phyloP scores from a whole-genome alignment of 2,329 filamentous ascomycete genomes.

The Chaetomium olivaceum region DNA sequence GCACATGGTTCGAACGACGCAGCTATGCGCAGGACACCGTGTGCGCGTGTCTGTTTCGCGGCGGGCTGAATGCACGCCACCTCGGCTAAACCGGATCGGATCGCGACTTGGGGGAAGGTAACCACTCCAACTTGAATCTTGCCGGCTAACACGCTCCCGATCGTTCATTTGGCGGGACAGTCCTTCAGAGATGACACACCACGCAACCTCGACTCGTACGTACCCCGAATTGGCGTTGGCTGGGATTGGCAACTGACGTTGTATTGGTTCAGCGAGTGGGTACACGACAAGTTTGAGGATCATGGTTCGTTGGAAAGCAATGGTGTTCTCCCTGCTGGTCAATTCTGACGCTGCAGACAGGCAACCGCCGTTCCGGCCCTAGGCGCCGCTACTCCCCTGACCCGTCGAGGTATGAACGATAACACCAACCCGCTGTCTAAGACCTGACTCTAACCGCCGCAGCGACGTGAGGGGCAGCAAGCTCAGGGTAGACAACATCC shows the following conservation, averaged over 20 bases:
- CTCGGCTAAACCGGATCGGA: constrained; percentile 31
- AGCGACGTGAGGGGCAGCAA: constrained; percentile 64
- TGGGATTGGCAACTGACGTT: constrained; percentile 31
- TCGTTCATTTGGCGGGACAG: constrained; percentile 50
- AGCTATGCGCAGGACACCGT: constrained; percentile 27
- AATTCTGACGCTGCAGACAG: constrained; percentile 20
- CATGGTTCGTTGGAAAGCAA: constrained; percentile 50
- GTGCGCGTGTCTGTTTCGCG: constrained; percentile 15
- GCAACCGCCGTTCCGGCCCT: constrained; percentile 28
- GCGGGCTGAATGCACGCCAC: constrained; percentile 36
- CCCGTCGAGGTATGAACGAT: constrained; percentile 30
- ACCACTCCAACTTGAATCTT: constrained; percentile 41
- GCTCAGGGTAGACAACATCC: constrained; percentile 83
- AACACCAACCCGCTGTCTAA: not conserved
- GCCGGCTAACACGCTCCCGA: constrained; percentile 46
- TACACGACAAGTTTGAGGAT: constrained; percentile 87
- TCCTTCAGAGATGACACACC: constrained; percentile 61
- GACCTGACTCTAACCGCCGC: constrained; percentile 23
- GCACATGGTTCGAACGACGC: constrained; percentile 31
- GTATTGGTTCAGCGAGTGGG: constrained; percentile 75
- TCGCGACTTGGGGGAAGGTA: constrained; percentile 37
- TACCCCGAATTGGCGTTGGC: constrained; percentile 22
- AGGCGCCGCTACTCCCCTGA: constrained; percentile 41
- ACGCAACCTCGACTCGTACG: constrained; percentile 70
- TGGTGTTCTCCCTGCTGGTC: not conserved